phyloP scores from a whole-genome alignment of 768 basidiomycete species.

The Hygrocybe punicea region DNA sequence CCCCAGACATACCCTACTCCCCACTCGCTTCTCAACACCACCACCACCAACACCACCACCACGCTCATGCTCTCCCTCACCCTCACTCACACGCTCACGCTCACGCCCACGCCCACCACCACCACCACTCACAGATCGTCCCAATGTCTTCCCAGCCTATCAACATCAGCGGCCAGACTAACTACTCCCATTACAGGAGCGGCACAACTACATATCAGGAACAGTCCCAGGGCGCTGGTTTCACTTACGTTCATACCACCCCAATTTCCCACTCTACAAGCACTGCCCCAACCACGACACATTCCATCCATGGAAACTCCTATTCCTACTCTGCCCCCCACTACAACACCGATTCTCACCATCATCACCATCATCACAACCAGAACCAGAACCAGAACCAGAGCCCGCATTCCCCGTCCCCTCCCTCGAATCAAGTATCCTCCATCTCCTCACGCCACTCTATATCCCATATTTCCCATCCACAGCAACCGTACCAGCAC shows the following conservation, averaged over 20 bases:
- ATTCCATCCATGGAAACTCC: slow-evolving; percentile 8
- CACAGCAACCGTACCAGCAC: slow-evolving; percentile 39
- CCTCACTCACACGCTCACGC: too few relatives aligned
- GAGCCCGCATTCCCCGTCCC: slow-evolving; percentile 23
- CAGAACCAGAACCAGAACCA: slow-evolving; percentile 19
- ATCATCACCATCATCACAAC: slow-evolving; percentile 24
- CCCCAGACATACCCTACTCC: slow-evolving; percentile 44
- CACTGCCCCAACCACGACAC: slow-evolving; percentile 17
- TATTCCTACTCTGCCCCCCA: slow-evolving; percentile 34
- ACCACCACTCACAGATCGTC: slow-evolving; percentile 8
- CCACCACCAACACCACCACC: not conserved
- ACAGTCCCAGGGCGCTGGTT: slow-evolving; percentile 36
- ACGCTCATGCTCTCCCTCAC: too few relatives aligned
- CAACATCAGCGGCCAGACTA: slow-evolving; percentile 11
- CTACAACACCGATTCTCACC: slow-evolving; percentile 22
- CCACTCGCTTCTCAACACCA: slow-evolving; percentile 24
- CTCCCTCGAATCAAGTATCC: slow-evolving; percentile 31
- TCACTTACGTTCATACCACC: slow-evolving; percentile 40
- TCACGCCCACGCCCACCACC: too few relatives aligned
- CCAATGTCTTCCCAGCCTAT: slow-evolving; percentile 24
- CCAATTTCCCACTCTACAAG: slow-evolving; percentile 26
- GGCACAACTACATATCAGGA: slow-evolving; percentile 47
- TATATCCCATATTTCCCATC: slow-evolving; percentile 58
- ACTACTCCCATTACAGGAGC: slow-evolving; percentile 36
- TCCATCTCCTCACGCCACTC: slow-evolving; percentile 56